Evolutionary conservation across 148 eudicot species (phyloP), one percentile per base, ranked within the genome.

Genomic region (Cornus suecica): DNA sequence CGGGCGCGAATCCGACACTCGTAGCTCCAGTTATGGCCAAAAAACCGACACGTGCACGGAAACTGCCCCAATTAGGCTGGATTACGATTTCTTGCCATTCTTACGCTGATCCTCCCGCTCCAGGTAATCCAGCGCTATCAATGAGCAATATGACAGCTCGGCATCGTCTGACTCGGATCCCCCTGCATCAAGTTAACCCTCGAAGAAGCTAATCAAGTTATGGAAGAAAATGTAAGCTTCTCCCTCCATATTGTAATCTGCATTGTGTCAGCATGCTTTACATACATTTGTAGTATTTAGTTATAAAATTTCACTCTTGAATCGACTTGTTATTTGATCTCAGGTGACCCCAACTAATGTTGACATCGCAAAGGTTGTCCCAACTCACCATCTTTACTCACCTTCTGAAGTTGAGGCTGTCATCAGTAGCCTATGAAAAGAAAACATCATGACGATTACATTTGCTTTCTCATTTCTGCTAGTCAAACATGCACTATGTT

Each of bases 261-360:
- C 51, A 34, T 72, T n/a, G 28, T 0, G 30, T 72, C 11, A 31
- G 66, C 24, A 26, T 52, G 10, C 23, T 24, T 66, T 56, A 28
- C 15, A 22, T 65, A 28, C 15, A n/a, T n/a, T n/a, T n/a, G 27
- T 1, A 61, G 29, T 29, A 26, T 10, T 56, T n/a, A n/a, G n/a
- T n/a, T n/a, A n/a, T n/a, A n/a, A n/a, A n/a, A 27, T 70, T 28
- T 8, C 27, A 42, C 62, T 31, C 29, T 5, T 73, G 31, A 69
- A 45, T 29, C 20, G 31, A 54, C 20, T 22, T 34, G 52, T 61
- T 69, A 65, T 74, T 18, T 77, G 37, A 27, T 72, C 51, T 69
- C 87, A 95, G 99, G 98, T 95, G 67, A 93, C 99, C 3, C 97
- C 99, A 13, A 96, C 91, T 86, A 93, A 96, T 70, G 99, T 96